Evolutionary conservation across 1,139 yeast species (phyloP).

Genomic region (Sugiyamaella japonica): DNA sequence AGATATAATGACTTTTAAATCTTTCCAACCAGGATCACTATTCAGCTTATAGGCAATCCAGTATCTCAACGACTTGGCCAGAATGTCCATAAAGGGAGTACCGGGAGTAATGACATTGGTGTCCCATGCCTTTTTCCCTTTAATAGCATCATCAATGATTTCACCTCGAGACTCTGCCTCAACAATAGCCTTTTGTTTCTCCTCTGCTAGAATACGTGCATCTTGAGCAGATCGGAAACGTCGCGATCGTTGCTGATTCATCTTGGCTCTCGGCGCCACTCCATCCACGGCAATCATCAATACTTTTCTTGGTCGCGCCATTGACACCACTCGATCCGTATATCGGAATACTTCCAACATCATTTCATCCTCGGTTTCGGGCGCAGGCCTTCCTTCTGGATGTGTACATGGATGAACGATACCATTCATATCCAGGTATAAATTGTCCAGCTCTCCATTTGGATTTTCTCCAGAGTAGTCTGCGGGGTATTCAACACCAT

Average conservation of each 20-base stretch:
- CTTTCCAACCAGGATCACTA: slow-evolving; percentile 89
- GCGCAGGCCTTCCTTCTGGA: slow-evolving; percentile 92
- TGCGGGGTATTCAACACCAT: slow-evolving; percentile 63
- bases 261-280: slow-evolving; percentile 98
- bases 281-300: slow-evolving; percentile 95
- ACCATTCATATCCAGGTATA: slow-evolving; percentile 95
- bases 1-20: slow-evolving; percentile 76
- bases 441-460: slow-evolving; percentile 90
- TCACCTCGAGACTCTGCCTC: slow-evolving; percentile 50
- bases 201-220: slow-evolving; percentile 56
- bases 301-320: slow-evolving; percentile 94
- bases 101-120: slow-evolving; percentile 97
- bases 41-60: slow-evolving; percentile 90
- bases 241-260: slow-evolving; percentile 98
- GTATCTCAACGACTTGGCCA: slow-evolving; percentile 81
- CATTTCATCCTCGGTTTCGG: slow-evolving; percentile 94
- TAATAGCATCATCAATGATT: slow-evolving; percentile 44
- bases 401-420: slow-evolving; percentile 97
- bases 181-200: slow-evolving; percentile 46
- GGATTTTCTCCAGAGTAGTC: slow-evolving; percentile 79
- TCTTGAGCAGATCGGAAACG: slow-evolving; percentile 95
- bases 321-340: slow-evolving; percentile 82
- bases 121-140: slow-evolving; percentile 65
- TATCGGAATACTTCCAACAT: slow-evolving; percentile 84
- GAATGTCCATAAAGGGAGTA: slow-evolving; percentile 93